Base-by-base conservation (phyloP, 2,329 filamentous ascomycete species). In the Monilinia laxa region DNA sequence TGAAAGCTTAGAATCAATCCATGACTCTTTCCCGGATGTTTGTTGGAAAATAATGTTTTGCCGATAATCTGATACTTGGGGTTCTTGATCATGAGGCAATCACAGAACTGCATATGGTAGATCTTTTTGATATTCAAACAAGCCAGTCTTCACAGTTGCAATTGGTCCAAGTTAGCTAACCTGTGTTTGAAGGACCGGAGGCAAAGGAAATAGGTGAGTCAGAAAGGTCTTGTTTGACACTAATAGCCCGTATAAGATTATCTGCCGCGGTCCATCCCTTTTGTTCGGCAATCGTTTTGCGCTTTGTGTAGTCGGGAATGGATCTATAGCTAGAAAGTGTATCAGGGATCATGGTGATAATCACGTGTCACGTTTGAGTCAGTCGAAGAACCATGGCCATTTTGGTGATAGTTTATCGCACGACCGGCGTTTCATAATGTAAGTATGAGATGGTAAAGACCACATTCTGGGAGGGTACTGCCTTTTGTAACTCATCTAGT, bases 81-180 rank as follows among this genome's bases (percentile, higher is more conserved):
- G 40, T n/a, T 42, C 63, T 40, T 60, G 54, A n/a, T 42, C 63
- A 28, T 60, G 54, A n/a, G 56, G 16, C 23, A 59, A 65, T 65
- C 45, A 53, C 14, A 38, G 20, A 40, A 42, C 51, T 59, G 35
- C 45, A 40, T 40, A 31, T 49, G n/a, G 54, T 40, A 59, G 45
- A 65, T 65, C 47, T n/a, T 54, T 60, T 60, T 28, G 28, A 9
- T 25, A 38, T 51, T 38, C 28, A 12, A 60, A 25, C 28, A 60
- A 23, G 18, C 49, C 28, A 10, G 16, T 31, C 9, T 20, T 23
- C 20, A 35, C 58, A 38, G 51, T 40, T 35, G 28, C 58, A 38
- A 38, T 40, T 35, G 28, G 53, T 51, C 23, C 47, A 52, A 52
- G 25, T 28, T 53, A 47, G 25, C 31, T 53, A n/a, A n/a, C 16